These are phyloP conservation scores for Aspergillus neoniger DNA, from an alignment of 2,329 filamentous ascomycete species.

Conservation along the genomic window DNA sequence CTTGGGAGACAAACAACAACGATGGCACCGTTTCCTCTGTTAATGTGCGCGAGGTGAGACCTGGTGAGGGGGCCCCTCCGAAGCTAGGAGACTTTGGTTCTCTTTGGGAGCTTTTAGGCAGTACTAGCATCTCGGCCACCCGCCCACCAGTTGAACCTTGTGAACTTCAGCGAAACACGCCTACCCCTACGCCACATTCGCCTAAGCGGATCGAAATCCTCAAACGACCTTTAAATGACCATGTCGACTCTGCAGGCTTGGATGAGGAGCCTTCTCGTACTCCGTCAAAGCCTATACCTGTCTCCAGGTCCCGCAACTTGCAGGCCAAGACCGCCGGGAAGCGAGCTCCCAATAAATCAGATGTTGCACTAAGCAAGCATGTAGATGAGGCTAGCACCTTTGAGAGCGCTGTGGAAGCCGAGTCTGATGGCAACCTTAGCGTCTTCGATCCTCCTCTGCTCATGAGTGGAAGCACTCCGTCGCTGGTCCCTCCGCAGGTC, in stretches of 20 bases:
- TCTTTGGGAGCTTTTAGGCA: conserved; percentile 44
- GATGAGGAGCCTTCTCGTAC: conserved; percentile 1
- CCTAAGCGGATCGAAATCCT: conserved; percentile 22
- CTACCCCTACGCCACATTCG: conserved; percentile 7
- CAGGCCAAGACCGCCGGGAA: background rate
- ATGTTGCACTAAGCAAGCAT: conserved; percentile 8
- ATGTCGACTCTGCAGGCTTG: background rate
- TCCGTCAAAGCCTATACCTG: conserved; percentile 11
- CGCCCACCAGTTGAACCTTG: conserved; percentile 6
- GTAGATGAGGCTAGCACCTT: conserved; percentile 22
- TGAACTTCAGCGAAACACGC: background rate
- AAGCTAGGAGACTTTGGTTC: conserved; percentile 48
- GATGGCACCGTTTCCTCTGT: conserved; percentile 4
- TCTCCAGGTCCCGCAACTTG: conserved; percentile 5
- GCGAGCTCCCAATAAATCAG: conserved; percentile 7
- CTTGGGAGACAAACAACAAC: conserved; percentile 14
- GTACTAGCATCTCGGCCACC: conserved; percentile 16
- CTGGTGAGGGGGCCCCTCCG: conserved; percentile 13
- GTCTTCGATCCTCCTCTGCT: conserved; percentile 34
- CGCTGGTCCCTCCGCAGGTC: conserved; percentile 33
- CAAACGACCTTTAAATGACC: conserved; percentile 18
- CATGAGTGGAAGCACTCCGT: conserved; percentile 18
- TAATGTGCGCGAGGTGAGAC: background rate
- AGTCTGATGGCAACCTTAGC: conserved; percentile 33
- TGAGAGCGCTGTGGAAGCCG: conserved; percentile 30